Percentiles rank a stretch among this genome's conserved stretches.
Evolutionary conservation across 106 monocot species (phyloP).

Genomic region (Allium fistulosum): DNA sequence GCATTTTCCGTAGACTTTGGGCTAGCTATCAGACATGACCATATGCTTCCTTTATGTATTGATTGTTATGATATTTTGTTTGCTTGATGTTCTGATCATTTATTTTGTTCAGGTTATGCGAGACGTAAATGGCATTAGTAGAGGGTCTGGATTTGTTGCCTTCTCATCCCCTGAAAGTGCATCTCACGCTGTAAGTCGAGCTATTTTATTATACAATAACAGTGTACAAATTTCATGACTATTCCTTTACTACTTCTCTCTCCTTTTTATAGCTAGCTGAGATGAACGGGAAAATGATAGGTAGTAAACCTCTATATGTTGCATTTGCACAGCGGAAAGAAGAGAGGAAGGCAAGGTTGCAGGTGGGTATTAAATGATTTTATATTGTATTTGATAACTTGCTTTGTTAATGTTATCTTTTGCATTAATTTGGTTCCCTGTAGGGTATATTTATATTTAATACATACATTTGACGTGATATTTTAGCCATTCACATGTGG

Average conservation of each 20-base stretch:
- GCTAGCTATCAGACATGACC: too few relatives aligned
- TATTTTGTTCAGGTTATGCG: slow-evolving; percentile 62
- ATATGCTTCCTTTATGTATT: too few relatives aligned
- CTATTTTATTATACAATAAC: not conserved
- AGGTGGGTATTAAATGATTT: slow-evolving; percentile 32
- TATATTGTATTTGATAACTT: not conserved
- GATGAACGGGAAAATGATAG: slow-evolving; percentile 88
- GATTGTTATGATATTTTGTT: too few relatives aligned
- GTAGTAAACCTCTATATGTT: slow-evolving; percentile 82
- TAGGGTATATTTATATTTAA: too few relatives aligned
- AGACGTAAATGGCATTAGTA: slow-evolving; percentile 77
- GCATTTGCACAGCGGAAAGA: slow-evolving; percentile 91
- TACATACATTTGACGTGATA: too few relatives aligned
- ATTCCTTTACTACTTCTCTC: not conserved
- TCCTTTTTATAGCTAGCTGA: slow-evolving; percentile 36
- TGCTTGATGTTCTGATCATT: too few relatives aligned
- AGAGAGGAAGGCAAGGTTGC: slow-evolving; percentile 69
- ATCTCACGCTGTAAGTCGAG: slow-evolving; percentile 40
- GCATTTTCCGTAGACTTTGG: too few relatives aligned
- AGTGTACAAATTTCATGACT: not conserved
- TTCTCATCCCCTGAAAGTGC: slow-evolving; percentile 74
- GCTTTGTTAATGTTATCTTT: not conserved
- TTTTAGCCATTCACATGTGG: not conserved
- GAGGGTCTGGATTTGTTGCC: slow-evolving; percentile 97
- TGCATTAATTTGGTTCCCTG: too few relatives aligned